A percentile compares a stretch with the other conserved stretches of the same genome.
Evolutionary conservation across 1,284 basidiomycete genomes (phyloP).

Genomic region (Stereum hirsutum): DNA sequence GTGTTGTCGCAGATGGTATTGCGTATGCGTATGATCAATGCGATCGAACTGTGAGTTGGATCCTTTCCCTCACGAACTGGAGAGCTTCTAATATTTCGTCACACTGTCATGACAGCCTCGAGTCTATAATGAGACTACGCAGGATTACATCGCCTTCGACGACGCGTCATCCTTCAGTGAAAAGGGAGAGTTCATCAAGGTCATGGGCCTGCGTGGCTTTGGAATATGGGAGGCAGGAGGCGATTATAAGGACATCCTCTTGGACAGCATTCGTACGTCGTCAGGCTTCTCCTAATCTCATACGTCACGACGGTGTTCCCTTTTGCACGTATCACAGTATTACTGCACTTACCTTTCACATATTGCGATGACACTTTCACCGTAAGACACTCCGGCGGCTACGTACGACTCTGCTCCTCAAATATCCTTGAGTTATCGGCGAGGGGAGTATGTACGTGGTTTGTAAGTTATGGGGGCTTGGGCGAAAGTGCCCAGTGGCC

Average conservation of each 20-base stretch:
- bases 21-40: conserved; percentile 42
- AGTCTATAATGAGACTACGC: conserved; percentile 39
- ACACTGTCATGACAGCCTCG: conserved; percentile 34
- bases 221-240: conserved; percentile 44
- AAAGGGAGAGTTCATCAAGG: conserved; percentile 37
- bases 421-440: no score
- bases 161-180: conserved; percentile 39
- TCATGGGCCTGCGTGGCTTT: conserved; percentile 36
- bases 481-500: no score
- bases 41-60: conserved; percentile 55
- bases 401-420: no score
- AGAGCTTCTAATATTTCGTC: background rate
- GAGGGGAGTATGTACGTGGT: no score
- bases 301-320: no score
- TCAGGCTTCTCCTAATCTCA: conserved; percentile 1
- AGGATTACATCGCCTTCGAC: conserved; percentile 50
- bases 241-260: conserved; percentile 36
- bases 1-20: conserved; percentile 34
- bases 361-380: no score
- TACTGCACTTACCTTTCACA: no score
- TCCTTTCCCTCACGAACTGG: no score
- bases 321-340: no score
- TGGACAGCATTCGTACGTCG: conserved; percentile 29
- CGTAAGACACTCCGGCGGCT: no score
- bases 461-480: no score